A percentile compares a stretch with the other conserved stretches of the same genome.
phyloP scores from a whole-genome alignment of 2,329 filamentous ascomycete species.

The Zopfia rhizophila region DNA sequence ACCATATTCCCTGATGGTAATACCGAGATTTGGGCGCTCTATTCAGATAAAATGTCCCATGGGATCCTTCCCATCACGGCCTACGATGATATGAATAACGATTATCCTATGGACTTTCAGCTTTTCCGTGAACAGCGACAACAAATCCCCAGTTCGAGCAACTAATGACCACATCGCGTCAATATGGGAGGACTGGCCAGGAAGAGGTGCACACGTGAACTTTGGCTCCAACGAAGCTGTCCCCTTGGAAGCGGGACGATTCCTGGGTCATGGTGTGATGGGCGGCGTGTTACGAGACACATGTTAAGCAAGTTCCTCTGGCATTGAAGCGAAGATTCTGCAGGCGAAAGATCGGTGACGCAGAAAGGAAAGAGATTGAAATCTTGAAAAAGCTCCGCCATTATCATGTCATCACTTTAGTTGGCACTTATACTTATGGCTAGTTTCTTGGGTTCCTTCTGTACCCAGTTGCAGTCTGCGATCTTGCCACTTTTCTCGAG shows the following conservation, averaged over 20 bases:
- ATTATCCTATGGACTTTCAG: too few species aligned
- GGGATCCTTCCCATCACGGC: too few species aligned
- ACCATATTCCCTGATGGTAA: too few species aligned
- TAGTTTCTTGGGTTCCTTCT: conserved; percentile 28
- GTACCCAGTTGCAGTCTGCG: conserved; percentile 31
- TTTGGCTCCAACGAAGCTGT: conserved; percentile 24
- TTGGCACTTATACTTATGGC: conserved; percentile 32
- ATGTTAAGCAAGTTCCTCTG: conserved; percentile 19
- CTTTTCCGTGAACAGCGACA: too few species aligned
- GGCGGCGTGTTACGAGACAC: conserved; percentile 33
- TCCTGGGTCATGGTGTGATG: conserved; percentile 30
- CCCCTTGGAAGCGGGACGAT: conserved; percentile 26
- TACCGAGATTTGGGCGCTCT: too few species aligned
- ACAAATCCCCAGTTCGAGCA: too few species aligned
- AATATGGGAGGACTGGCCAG: conserved; percentile 29
- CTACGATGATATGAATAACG: too few species aligned
- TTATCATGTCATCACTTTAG: conserved; percentile 31
- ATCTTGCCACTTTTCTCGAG: conserved; percentile 31
- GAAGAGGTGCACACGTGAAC: conserved; percentile 32
- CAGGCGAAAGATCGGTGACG: conserved; percentile 19
- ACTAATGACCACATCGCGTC: too few species aligned
- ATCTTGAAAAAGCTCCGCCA: conserved; percentile 34
- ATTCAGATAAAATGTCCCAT: too few species aligned
- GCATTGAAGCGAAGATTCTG: conserved; percentile 31
- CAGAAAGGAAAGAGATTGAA: conserved; percentile 32